A percentile compares a stretch with the other conserved stretches of the same genome.
These are phyloP conservation scores for Amoebophrya sp. DNA, from an alignment of 169 alveolate genomes.

Conservation along the genomic window DNA sequence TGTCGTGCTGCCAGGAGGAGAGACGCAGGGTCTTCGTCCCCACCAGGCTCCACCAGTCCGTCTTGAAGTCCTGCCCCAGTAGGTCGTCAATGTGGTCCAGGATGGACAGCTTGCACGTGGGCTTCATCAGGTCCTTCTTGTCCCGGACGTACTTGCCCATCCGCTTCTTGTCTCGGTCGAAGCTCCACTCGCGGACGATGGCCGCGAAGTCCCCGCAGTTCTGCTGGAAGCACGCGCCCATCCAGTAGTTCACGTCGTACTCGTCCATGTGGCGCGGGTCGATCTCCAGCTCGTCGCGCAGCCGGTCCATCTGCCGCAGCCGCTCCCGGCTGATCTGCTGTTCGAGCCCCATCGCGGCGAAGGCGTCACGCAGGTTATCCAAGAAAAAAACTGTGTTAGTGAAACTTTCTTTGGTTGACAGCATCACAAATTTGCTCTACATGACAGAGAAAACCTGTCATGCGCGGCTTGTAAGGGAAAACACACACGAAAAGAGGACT, in stretches of 20 bases:
- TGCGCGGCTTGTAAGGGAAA: too few relatives aligned
- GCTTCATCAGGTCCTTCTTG: neutral
- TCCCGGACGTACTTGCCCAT: neutral
- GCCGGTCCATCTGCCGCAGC: conserved; percentile 6
- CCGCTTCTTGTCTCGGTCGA: neutral
- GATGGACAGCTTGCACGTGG: neutral
- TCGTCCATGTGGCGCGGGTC: neutral
- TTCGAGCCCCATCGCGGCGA: neutral
- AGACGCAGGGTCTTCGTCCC: neutral
- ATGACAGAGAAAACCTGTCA: too few relatives aligned
- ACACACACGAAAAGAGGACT: too few relatives aligned
- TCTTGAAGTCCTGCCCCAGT: neutral
- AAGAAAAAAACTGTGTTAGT: too few relatives aligned
- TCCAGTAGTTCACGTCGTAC: neutral
- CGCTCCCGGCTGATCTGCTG: neutral
- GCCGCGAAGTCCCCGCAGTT: neutral
- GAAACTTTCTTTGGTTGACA: too few relatives aligned
- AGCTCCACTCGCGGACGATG: neutral
- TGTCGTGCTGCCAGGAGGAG: neutral
- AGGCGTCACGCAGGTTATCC: neutral
- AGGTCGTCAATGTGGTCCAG: neutral
- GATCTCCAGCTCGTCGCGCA: neutral
- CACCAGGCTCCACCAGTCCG: neutral
- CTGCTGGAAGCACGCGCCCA: neutral
- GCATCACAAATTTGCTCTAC: too few relatives aligned